Base-by-base conservation (phyloP, 805 yeast species). In the Starmerella lactis-condensi region DNA sequence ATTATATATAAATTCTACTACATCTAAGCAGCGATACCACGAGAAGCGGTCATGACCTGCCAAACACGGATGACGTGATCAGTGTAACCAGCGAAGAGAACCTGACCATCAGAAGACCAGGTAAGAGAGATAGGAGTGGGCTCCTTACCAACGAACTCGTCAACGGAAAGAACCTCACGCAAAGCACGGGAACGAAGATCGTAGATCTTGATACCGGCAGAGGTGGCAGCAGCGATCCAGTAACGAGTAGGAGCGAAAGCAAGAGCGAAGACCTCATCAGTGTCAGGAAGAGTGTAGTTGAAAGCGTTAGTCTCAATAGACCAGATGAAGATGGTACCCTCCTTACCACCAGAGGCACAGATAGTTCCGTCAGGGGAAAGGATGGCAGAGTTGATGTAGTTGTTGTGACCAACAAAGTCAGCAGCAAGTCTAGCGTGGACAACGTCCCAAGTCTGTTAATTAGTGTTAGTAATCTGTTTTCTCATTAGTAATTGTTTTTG, bases 201-300 rank as follows among this genome's bases (percentile, higher is more conserved):
- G 79, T 73, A 89, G 72, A 89, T 75, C 78, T 83, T 85, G 72
- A 89, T 81, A 58, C 94, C 89, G 50, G 93, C 67, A 48, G 94
- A 67, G 54, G 99, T 89, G 58, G 98, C 96, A 67, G 96, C 98
- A 61, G 93, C 85, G 64, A 89, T 77, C 98, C 98, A 89, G 91
- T 79, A 89, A 76, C 98, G 83, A 92, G 79, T 79, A 68, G 99
- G 98, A 62, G 96, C 85, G 93, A 89, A 89, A 54, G 95, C 93
- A 60, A 89, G 72, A 61, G 95, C 91, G 65, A 79, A 79, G 53
- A 89, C 82, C 72, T 85, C 96, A 58, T 85, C 89, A 62, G 89
- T 81, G 53, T 93, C 85, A 55, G 70, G 67, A 62, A 89, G 72
- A 56, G 93, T 74, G 92, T 82, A 85, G 57, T 83, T 69, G 57